Percentiles rank a stretch among this genome's conserved stretches.
Evolutionary conservation across 805 yeast species (phyloP).

Genomic region (Soucietia sequanensis): DNA sequence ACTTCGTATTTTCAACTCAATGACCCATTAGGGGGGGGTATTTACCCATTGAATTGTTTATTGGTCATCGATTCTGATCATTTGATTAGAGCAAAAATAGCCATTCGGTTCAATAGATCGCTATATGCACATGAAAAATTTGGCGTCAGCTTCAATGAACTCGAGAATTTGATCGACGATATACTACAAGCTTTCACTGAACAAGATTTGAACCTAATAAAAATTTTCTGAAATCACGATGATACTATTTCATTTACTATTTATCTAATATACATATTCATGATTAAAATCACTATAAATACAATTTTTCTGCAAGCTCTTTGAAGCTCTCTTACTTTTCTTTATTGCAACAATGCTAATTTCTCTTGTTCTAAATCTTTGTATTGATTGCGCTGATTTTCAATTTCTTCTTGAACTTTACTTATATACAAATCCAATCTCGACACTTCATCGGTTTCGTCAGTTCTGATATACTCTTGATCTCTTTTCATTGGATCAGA

Average conservation of each 20-base stretch:
- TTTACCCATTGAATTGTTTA: constrained; percentile 31
- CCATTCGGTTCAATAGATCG: constrained; percentile 14
- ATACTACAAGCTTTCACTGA: too few species aligned
- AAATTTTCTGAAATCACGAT: too few species aligned
- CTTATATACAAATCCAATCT: constrained; percentile 38
- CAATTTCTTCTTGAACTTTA: constrained; percentile 40
- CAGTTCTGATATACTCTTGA: constrained; percentile 40
- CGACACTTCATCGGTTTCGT: constrained; percentile 41
- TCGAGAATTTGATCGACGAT: constrained; percentile 12
- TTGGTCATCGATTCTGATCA: constrained; percentile 16
- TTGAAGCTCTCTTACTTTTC: too few species aligned
- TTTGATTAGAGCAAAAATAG: constrained; percentile 14
- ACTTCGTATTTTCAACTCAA: constrained; percentile 21
- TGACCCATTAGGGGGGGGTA: constrained; percentile 39
- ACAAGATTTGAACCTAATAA: too few species aligned
- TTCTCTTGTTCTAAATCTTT: constrained; percentile 42
- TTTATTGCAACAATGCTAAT: constrained; percentile 34
- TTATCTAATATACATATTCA: too few species aligned
- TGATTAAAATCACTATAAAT: too few species aligned
- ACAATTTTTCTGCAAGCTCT: not conserved
- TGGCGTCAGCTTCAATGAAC: constrained; percentile 14
- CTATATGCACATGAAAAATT: constrained; percentile 18
- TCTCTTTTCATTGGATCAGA: constrained; percentile 34
- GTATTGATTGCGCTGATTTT: constrained; percentile 37
- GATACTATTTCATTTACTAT: too few species aligned